A percentile compares a stretch with the other conserved stretches of the same genome.
Conservation (phyloP, 305 asterid species). For the Salvia sclarea region DNA sequence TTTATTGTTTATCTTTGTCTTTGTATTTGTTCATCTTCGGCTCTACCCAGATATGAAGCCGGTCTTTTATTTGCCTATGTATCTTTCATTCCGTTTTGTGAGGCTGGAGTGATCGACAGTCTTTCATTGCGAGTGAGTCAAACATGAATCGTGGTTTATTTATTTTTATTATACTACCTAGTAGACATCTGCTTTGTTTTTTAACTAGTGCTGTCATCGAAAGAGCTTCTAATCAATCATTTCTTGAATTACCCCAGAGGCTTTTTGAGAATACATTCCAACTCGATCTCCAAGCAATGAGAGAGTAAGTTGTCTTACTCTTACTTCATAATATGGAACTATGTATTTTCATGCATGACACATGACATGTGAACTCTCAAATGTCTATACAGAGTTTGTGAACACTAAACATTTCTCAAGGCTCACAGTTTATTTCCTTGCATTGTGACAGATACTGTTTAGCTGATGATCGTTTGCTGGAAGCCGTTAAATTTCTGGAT, state of each 20-base stretch:
- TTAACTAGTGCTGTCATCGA: constrained; percentile 2
- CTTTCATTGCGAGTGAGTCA: constrained; percentile 75
- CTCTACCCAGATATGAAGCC: constrained; percentile 78
- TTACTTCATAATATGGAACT: constrained; percentile 16
- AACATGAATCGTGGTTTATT: constrained; percentile 9
- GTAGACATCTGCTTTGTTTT: constrained; percentile 14
- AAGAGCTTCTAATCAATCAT: constrained; percentile 11
- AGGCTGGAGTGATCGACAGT: constrained; percentile 83
- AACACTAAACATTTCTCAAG: background rate
- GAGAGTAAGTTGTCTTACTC: constrained; percentile 67
- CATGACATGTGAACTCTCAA: constrained; percentile 21
- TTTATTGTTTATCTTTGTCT: background rate
- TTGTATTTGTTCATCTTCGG: constrained; percentile 12
- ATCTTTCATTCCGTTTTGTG: constrained; percentile 85
- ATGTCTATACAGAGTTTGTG: background rate
- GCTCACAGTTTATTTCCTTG: constrained; percentile 11
- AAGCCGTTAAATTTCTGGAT: constrained; percentile 83
- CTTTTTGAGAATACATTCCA: constrained; percentile 84
- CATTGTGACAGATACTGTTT: constrained; percentile 61
- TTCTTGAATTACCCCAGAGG: constrained; percentile 62
- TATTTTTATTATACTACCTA: constrained; percentile 8
- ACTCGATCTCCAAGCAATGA: constrained; percentile 80
- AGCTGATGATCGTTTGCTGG: constrained; percentile 76
- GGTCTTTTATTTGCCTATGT: constrained; percentile 82
- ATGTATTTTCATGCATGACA: background rate